Evolutionary conservation across 2,329 filamentous ascomycete species (phyloP).

Genomic region (Alternaria sp.): DNA sequence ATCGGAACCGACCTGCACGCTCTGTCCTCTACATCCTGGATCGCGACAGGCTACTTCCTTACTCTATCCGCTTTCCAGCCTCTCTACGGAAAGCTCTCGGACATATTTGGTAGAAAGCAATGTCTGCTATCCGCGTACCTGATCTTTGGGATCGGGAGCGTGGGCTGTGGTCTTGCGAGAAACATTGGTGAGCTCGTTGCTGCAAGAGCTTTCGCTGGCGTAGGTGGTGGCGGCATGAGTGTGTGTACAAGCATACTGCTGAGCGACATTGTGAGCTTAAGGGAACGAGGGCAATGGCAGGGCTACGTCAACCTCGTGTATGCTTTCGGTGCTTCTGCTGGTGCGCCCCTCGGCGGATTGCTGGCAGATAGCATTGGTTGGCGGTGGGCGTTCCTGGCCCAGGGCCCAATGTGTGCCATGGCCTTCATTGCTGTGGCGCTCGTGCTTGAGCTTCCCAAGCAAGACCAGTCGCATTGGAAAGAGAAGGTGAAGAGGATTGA

Average conservation of each 20-base stretch:
- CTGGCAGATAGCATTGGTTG: constrained; percentile 78
- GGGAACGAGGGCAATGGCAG: constrained; percentile 77
- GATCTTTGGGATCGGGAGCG: constrained; percentile 71
- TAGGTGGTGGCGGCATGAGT: constrained; percentile 77
- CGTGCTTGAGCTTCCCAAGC: constrained; percentile 68
- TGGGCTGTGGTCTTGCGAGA: constrained; percentile 69
- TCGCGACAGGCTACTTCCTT: constrained; percentile 74
- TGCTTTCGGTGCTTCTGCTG: constrained; percentile 71
- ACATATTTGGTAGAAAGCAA: constrained; percentile 75
- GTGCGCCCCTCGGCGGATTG: constrained; percentile 73
- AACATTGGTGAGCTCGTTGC: constrained; percentile 72
- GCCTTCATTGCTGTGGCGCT: constrained; percentile 71
- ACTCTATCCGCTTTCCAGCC: constrained; percentile 80
- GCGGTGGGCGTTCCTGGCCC: constrained; percentile 78
- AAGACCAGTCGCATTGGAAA: constrained; percentile 69
- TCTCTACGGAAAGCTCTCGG: constrained; percentile 74
- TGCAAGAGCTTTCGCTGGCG: constrained; percentile 69
- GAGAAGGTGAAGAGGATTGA: constrained; percentile 74
- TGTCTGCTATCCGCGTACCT: constrained; percentile 71
- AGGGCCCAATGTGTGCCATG: constrained; percentile 72
- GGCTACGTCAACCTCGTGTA: constrained; percentile 78
- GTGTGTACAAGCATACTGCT: constrained; percentile 74
- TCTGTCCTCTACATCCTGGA: constrained; percentile 78
- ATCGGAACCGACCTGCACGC: constrained; percentile 80
- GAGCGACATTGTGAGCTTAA: constrained; percentile 74